Conservation (phyloP, 345 rosid species). For the Kernera saxatilis region DNA sequence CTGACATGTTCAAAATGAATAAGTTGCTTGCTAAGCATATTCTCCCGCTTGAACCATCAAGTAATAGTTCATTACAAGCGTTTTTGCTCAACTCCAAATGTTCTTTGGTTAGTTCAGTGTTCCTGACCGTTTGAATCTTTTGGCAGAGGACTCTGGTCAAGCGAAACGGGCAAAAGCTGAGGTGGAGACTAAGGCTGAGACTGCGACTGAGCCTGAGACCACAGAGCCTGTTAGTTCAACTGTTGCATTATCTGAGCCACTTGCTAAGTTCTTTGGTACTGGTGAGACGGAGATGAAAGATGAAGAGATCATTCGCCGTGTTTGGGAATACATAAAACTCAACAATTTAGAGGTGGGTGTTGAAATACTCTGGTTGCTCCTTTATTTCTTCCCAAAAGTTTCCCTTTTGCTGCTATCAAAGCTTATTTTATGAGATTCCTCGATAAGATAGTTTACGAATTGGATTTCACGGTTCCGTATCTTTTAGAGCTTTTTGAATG, state of each 20-base stretch:
- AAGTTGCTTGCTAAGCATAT: constrained; percentile 93
- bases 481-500: neutral
- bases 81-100: neutral
- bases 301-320: constrained; percentile 46
- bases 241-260: constrained; percentile 63
- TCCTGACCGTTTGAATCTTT: constrained; percentile 4
- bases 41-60: constrained; percentile 71
- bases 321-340: constrained; percentile 76
- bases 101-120: constrained; percentile 6
- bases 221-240: constrained; percentile 40
- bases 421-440: neutral
- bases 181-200: constrained; percentile 46
- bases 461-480: neutral
- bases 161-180: constrained; percentile 65
- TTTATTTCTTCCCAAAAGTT: neutral
- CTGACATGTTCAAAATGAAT: constrained; percentile 99
- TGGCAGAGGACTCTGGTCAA: constrained; percentile 73
- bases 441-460: neutral
- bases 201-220: constrained; percentile 43
- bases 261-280: constrained; percentile 72
- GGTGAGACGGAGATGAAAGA: constrained; percentile 63
- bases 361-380: neutral
- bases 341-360: constrained; percentile 67
- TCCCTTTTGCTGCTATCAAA: neutral
- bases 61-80: constrained; percentile 32